phyloP scores from a whole-genome alignment of 2,329 filamentous ascomycete genomes.

The Zarea fungicola region DNA sequence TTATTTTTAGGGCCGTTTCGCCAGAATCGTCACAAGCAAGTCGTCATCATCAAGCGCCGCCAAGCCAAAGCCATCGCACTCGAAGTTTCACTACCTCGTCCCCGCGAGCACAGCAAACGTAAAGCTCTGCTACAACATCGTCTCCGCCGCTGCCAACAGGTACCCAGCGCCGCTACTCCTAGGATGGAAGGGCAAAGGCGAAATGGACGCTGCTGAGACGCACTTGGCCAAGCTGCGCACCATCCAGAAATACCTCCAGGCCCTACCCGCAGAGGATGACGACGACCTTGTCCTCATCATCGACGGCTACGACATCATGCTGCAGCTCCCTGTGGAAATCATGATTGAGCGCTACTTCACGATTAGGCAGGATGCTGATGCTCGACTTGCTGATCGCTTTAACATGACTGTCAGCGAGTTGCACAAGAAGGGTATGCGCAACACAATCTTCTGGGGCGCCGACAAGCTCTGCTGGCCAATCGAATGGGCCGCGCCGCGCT shows the following conservation, averaged over 20 bases:
- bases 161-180: slow-evolving; percentile 34
- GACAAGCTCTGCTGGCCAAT: slow-evolving; percentile 41
- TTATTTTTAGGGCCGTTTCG: slow-evolving; percentile 3
- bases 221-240: slow-evolving; percentile 37
- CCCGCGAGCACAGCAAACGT: slow-evolving; percentile 33
- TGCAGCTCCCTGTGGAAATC: slow-evolving; percentile 60
- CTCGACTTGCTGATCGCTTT: slow-evolving; percentile 44
- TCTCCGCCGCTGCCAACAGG: slow-evolving; percentile 32
- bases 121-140: slow-evolving; percentile 33
- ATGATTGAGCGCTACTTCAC: slow-evolving; percentile 58
- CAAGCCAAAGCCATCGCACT: slow-evolving; percentile 17
- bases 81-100: slow-evolving; percentile 33
- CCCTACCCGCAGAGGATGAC: slow-evolving; percentile 28
- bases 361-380: slow-evolving; percentile 47
- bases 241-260: slow-evolving; percentile 30
- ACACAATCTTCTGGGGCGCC: slow-evolving; percentile 39
- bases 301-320: slow-evolving; percentile 59
- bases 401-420: slow-evolving; percentile 31
- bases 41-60: neutral
- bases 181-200: slow-evolving; percentile 32
- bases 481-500: slow-evolving; percentile 31
- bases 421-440: slow-evolving; percentile 26
- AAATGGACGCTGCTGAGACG: slow-evolving; percentile 29
- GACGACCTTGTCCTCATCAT: slow-evolving; percentile 59
- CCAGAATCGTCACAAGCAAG: neutral